Conservation (phyloP, 108 stramenopile genomes). For the Skeletonema marinoi region DNA sequence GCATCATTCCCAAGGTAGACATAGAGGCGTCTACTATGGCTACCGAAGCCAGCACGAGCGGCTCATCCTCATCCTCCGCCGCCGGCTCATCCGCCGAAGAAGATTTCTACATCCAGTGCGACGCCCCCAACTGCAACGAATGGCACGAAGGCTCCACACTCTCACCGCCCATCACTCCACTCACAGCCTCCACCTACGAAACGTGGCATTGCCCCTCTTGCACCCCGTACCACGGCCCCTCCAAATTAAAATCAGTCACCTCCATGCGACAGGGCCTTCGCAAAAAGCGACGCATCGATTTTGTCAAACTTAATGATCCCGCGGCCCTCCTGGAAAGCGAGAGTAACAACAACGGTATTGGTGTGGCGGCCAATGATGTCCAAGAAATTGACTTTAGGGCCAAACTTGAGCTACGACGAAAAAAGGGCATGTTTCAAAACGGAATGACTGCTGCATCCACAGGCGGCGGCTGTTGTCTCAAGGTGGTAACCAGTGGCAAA, state of each 20-base stretch:
- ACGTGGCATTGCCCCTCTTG: constrained; percentile 14
- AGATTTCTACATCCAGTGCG: constrained; percentile 11
- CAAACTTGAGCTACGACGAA: background rate
- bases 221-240: constrained; percentile 19
- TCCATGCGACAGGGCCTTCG: constrained; percentile 4
- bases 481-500: background rate
- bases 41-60: background rate
- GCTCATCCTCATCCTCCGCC: background rate
- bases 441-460: background rate
- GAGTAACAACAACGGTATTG: constrained; percentile 5
- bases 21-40: background rate
- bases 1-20: background rate
- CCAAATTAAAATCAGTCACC: background rate
- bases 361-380: constrained; percentile 12
- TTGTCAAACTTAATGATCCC: constrained; percentile 21
- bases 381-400: constrained; percentile 9
- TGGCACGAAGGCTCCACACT: constrained; percentile 9
- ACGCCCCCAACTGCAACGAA: constrained; percentile 14
- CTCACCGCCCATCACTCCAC: background rate
- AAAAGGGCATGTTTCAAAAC: background rate
- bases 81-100: background rate
- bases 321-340: background rate
- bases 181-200: constrained; percentile 3
- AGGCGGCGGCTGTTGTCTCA: background rate
- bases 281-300: constrained; percentile 14